Base-by-base conservation (phyloP, 108 stramenopile genomes). In the Tribonema minus region DNA sequence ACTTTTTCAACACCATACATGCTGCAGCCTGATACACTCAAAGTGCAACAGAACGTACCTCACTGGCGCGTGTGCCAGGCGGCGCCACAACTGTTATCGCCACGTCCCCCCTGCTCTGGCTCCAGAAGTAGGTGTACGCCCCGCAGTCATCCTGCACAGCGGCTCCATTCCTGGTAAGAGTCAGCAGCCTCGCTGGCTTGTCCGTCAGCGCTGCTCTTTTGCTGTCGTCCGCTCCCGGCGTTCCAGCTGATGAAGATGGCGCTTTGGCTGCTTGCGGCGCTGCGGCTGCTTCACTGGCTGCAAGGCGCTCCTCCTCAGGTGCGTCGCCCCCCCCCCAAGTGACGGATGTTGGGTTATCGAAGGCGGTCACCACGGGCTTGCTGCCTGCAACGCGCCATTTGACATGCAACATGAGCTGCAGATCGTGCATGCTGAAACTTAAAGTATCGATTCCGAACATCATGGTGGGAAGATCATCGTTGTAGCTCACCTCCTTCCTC, bases 41-140 rank as follows among this genome's bases (percentile, higher is more conserved):
- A n/a, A n/a, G n/a, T n/a, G n/a, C n/a, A n/a, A n/a, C n/a, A n/a
- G n/a, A n/a, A n/a, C n/a, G n/a, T n/a, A 75, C 62, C 46, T 75
- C 74, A 34, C 38, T 38, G 35, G 74, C 74, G 15, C 65, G 63
- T 7, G 74, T 66, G 0, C 54, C 74, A 33, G 64, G 20, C 2
- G 74, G 74, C 62, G 40, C 74, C 37, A 38, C 40, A 23, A 75
- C 63, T 29, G 66, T 64, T 9, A 75, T 38, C 31, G 26, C 58
- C n/a, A 75, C 74, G 34, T 75, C 74, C 36, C 4, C 39, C 34
- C 74, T 75, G 31, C 64, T 36, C 46, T 75, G 74, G 26, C 74
- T 61, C 74, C 74, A 75, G 7, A 75, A 40, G 74, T 64, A 75
- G 34, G 23, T 29, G 34, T 46, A 31, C 31, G 9, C 37, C 20